A percentile compares a stretch with the other conserved stretches of the same genome.
Conservation (phyloP, 148 eudicot species). For the Rhododendron mucronatum region DNA sequence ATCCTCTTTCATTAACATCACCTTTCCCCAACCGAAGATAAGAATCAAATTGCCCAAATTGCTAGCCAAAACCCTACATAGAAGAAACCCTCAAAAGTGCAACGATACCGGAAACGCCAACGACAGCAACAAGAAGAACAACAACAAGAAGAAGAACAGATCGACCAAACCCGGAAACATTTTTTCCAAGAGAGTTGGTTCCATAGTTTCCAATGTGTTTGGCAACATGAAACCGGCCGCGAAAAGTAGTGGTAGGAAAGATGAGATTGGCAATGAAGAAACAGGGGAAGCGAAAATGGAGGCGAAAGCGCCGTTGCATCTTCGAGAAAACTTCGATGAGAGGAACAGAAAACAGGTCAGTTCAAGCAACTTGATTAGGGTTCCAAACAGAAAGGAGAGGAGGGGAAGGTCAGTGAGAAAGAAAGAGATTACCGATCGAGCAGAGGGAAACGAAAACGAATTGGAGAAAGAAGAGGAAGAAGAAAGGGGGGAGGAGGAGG, state of each 20-base stretch:
- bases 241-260: neutral
- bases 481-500: conserved; percentile 10
- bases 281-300: neutral
- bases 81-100: conserved; percentile 19
- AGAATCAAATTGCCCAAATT: conserved; percentile 26
- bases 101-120: neutral
- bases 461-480: conserved; percentile 11
- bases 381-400: neutral
- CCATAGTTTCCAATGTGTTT: conserved; percentile 13
- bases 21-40: neutral
- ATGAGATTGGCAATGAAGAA: neutral
- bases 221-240: conserved; percentile 3
- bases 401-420: neutral
- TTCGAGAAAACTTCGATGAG: neutral
- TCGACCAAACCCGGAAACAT: neutral
- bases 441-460: neutral
- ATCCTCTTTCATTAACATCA: neutral
- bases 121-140: neutral
- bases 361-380: conserved; percentile 5
- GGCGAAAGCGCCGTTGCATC: neutral
- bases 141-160: neutral
- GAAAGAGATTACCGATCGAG: neutral
- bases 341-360: neutral
- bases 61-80: conserved; percentile 25
- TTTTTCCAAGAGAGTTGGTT: conserved; percentile 10